Evolutionary conservation across 106 monocot genomes (phyloP), one percentile per base, ranked within the genome.

Genomic region (Allium sativum): DNA sequence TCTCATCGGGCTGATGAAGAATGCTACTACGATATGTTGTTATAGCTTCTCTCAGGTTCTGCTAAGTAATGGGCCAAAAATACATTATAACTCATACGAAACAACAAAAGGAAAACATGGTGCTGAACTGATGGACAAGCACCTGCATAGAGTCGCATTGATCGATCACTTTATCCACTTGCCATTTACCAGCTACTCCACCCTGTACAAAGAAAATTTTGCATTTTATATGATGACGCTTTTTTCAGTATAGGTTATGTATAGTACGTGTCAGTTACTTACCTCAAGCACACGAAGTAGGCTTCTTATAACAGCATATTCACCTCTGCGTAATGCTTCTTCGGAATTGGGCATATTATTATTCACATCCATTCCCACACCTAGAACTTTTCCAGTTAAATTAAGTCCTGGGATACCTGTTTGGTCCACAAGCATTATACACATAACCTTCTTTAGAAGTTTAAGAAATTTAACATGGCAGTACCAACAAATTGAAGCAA

Each of bases 71-170:
- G 11, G 48, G 6, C 48, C 48, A 50, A 50, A 50, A 50, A 15
- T 50, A 50, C 11, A 7, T 21, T 48, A 40, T 44, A 44, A 0
- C 31, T 31, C 31, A 2, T 31, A 31, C 5, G 31, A 31, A 31
- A 31, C 31, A 31, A 31, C 31, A 31, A 31, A 31, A 31, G 31
- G 31, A 31, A 31, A 31, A 31, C 31, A 31, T 3, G 31, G 31
- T 31, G 31, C 31, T 31, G 5, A 31, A 31, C 1, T 31, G 8
- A 12, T 21, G 8, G 52, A 21, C 21, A 18, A 22, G 64, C 66
- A 95, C 98, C 92, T 98, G 98, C 98, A 98, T 98, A 58, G 92
- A 74, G 57, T 87, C 98, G 78, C 98, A 98, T 74, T 74, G 76
- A 47, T 98, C 92, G 56, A 98, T 98, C 60, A 82, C 92, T 80